Conservation (phyloP, 2,329 filamentous ascomycete species). For the Cladosporium velox region DNA sequence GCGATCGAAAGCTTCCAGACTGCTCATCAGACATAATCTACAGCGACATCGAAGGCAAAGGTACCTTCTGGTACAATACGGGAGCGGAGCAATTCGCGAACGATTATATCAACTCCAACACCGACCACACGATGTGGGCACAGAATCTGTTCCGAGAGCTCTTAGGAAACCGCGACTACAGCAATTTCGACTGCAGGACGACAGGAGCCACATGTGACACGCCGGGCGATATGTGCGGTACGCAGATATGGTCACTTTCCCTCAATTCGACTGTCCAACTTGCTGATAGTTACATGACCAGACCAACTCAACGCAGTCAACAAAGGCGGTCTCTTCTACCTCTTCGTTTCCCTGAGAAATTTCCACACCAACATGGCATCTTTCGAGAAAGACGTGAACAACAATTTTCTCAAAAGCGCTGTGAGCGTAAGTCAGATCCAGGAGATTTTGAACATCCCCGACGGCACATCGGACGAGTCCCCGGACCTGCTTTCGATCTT, state of each 20-base stretch:
- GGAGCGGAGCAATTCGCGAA: slow-evolving; percentile 12
- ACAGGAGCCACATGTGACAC: not conserved
- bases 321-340: slow-evolving; percentile 18
- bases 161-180: not conserved
- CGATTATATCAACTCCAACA: slow-evolving; percentile 15
- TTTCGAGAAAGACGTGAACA: not conserved
- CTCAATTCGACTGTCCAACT: not conserved
- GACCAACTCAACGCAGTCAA: slow-evolving; percentile 7
- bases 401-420: not conserved
- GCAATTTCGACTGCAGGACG: not conserved
- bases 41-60: slow-evolving; percentile 8
- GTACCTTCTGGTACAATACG: slow-evolving; percentile 12
- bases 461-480: slow-evolving; percentile 6
- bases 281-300: not conserved
- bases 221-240: not conserved
- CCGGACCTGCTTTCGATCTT: slow-evolving; percentile 7
- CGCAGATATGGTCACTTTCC: not conserved
- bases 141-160: slow-evolving; percentile 3
- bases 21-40: not conserved
- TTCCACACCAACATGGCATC: slow-evolving; percentile 14
- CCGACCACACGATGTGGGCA: slow-evolving; percentile 11
- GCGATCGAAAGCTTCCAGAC: slow-evolving; percentile 11
- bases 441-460: slow-evolving; percentile 6
- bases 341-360: slow-evolving; percentile 8
- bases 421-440: slow-evolving; percentile 1